phyloP scores from a whole-genome alignment of 2,329 filamentous ascomycete species.

The Septoria linicola region DNA sequence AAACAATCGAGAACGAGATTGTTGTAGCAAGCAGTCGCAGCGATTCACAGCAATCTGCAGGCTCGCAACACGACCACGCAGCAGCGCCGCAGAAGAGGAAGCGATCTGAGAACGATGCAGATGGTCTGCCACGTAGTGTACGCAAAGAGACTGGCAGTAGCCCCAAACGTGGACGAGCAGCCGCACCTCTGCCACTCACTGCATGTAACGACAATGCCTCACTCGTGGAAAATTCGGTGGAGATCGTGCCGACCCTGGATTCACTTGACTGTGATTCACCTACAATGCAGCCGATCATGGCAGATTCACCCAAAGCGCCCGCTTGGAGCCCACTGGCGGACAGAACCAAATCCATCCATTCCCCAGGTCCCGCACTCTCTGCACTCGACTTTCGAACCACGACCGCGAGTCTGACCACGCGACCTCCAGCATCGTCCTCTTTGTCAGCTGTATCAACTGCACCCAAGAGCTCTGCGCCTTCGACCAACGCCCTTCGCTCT shows the following conservation, averaged over 20 bases:
- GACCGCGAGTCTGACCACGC: slow-evolving; percentile 2
- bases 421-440: slow-evolving; percentile 28
- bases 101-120: background rate
- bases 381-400: slow-evolving; percentile 7
- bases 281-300: no score
- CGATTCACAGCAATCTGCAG: slow-evolving; percentile 1
- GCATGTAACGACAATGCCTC: slow-evolving; percentile 8
- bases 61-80: background rate
- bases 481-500: slow-evolving; percentile 15
- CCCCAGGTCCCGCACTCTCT: slow-evolving; percentile 3
- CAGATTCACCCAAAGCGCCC: slow-evolving; percentile 1
- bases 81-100: slow-evolving; percentile 1
- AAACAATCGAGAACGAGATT: slow-evolving; percentile 30
- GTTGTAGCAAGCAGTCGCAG: slow-evolving; percentile 53
- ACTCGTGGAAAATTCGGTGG: no score
- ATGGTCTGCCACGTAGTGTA: background rate
- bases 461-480: slow-evolving; percentile 29
- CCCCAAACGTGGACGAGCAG: slow-evolving; percentile 8
- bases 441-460: slow-evolving; percentile 36
- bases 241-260: no score
- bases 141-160: background rate
- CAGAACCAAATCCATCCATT: background rate
- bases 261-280: no score
- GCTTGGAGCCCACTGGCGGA: slow-evolving; percentile 2
- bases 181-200: background rate